These are phyloP conservation scores for Curvularia sp. DNA, from an alignment of 2,329 filamentous ascomycete species.

Conservation along the genomic window DNA sequence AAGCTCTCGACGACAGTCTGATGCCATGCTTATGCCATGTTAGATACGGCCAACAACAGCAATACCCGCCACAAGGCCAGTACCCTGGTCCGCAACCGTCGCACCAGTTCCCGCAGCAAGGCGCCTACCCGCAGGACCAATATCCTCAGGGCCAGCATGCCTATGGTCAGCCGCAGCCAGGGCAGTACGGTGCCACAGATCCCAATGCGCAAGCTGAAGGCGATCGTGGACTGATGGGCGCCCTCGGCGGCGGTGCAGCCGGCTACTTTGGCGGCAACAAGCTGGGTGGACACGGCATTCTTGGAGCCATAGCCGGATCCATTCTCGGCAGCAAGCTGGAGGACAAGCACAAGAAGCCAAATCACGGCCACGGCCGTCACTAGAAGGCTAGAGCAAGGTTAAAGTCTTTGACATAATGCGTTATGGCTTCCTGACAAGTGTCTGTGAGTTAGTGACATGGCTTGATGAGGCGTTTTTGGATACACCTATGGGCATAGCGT, in stretches of 20 bases:
- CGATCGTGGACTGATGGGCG: constrained; percentile 65
- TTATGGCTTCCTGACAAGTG: background rate
- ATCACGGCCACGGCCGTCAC: constrained; percentile 26
- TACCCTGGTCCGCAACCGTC: constrained; percentile 44
- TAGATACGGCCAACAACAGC: constrained; percentile 36
- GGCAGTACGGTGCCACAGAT: constrained; percentile 53
- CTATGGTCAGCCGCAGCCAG: constrained; percentile 46
- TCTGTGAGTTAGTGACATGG: background rate
- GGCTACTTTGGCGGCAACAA: constrained; percentile 65
- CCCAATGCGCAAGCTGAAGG: constrained; percentile 59
- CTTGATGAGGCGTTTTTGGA: constrained; percentile 10
- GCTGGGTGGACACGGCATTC: constrained; percentile 61
- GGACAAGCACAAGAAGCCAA: constrained; percentile 60
- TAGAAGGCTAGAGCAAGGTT: constrained; percentile 7
- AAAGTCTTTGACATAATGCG: constrained; percentile 1
- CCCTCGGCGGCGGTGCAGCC: constrained; percentile 64
- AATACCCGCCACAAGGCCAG: constrained; percentile 28
- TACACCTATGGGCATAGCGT: background rate
- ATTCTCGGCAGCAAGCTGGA: constrained; percentile 63
- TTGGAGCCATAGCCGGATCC: constrained; percentile 66
- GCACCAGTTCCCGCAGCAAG: constrained; percentile 53
- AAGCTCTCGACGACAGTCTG: background rate
- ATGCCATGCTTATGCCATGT: constrained; percentile 17
- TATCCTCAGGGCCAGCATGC: constrained; percentile 44
- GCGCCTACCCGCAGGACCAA: constrained; percentile 49